These are phyloP conservation scores for Volvox africanus DNA, from an alignment of 139 green algal genomes.

Conservation along the genomic window DNA sequence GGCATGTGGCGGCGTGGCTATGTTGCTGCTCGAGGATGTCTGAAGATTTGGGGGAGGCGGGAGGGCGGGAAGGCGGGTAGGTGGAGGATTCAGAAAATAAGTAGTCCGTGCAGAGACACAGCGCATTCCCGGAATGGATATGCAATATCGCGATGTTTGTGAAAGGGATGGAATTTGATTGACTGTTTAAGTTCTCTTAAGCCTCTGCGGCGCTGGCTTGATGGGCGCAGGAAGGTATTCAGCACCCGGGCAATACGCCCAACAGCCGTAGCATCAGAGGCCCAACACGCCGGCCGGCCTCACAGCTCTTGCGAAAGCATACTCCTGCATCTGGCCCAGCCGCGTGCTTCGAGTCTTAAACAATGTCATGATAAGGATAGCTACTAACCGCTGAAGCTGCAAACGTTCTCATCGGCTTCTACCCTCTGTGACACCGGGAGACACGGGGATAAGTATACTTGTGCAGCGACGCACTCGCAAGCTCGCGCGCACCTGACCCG, in stretches of 20 bases:
- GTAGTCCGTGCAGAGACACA: not conserved
- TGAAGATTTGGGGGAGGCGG: not conserved
- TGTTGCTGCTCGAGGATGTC: not conserved
- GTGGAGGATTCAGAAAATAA: not conserved
- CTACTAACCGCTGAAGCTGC: not conserved
- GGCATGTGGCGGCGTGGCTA: not conserved
- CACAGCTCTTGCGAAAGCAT: too few relatives aligned
- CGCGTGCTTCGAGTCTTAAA: not conserved
- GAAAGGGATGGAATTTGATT: not conserved
- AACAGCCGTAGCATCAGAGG: too few relatives aligned
- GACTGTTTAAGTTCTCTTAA: too few relatives aligned
- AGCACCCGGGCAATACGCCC: too few relatives aligned
- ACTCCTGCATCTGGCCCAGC: not conserved
- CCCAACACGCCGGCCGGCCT: too few relatives aligned
- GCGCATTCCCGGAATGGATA: not conserved
- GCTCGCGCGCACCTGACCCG: not conserved
- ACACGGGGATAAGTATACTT: not conserved
- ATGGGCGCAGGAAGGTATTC: too few relatives aligned
- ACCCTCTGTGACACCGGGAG: not conserved
- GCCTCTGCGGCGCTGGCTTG: too few relatives aligned
- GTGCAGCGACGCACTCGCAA: not conserved
- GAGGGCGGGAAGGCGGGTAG: not conserved
- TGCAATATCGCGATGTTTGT: not conserved
- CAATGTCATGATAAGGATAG: not conserved
- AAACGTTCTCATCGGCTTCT: not conserved